Percentiles rank a stretch among this genome's conserved stretches.
phyloP scores from a whole-genome alignment of 2,329 filamentous ascomycete species.

The Monosporascus cannonballus region DNA sequence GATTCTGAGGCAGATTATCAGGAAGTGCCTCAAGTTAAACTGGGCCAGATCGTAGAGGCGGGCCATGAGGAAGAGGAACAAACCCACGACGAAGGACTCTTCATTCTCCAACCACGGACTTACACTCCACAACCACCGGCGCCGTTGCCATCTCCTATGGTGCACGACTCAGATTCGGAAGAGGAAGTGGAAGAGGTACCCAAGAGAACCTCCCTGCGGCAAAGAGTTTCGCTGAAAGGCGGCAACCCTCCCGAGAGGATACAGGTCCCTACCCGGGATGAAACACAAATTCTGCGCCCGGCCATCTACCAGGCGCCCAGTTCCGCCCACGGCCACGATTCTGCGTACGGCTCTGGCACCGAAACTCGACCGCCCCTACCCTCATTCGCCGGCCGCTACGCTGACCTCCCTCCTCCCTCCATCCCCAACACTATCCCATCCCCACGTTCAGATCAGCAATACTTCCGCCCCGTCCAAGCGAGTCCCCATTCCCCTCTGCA shows the following conservation, averaged over 20 bases:
- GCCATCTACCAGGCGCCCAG: slow-evolving; percentile 7
- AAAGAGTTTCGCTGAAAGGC: slow-evolving; percentile 47
- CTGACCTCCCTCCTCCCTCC: slow-evolving; percentile 31
- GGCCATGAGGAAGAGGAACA: slow-evolving; percentile 15
- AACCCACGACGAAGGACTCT: slow-evolving; percentile 36
- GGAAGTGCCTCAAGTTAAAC: slow-evolving; percentile 7
- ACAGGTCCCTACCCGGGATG: slow-evolving; percentile 41
- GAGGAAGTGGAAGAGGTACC: slow-evolving; percentile 9
- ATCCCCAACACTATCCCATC: slow-evolving; percentile 37
- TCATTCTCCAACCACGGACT: slow-evolving; percentile 50
- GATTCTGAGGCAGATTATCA: slow-evolving; percentile 10
- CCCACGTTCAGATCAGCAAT: slow-evolving; percentile 48
- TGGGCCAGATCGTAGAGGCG: slow-evolving; percentile 13
- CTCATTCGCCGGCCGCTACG: slow-evolving; percentile 23
- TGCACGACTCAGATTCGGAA: slow-evolving; percentile 26
- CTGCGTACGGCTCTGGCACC: slow-evolving; percentile 42
- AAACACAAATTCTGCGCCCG: slow-evolving; percentile 28
- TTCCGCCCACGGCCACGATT: slow-evolving; percentile 35
- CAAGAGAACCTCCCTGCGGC: slow-evolving; percentile 43
- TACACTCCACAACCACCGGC: slow-evolving; percentile 48
- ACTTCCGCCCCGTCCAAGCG: slow-evolving; percentile 56
- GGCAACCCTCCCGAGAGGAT: slow-evolving; percentile 47
- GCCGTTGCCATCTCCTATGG: slow-evolving; percentile 41
- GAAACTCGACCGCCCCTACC: slow-evolving; percentile 34
- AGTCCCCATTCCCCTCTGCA: slow-evolving; percentile 59